phyloP scores from a whole-genome alignment of 2,329 filamentous ascomycete genomes.

The Graphium sp. region DNA sequence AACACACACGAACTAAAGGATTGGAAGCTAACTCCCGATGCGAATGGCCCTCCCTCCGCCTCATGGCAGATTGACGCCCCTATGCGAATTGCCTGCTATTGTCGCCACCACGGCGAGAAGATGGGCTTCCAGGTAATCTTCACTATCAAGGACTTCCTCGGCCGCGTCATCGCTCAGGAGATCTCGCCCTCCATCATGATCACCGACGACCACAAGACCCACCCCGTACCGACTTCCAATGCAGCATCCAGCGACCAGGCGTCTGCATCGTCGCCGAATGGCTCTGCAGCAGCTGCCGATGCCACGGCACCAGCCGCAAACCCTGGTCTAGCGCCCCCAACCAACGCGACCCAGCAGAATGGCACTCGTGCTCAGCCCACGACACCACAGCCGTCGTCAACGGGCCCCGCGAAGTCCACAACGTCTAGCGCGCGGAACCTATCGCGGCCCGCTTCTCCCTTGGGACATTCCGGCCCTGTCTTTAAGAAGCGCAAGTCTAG shows the following conservation, averaged over 20 bases:
- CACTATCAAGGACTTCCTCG: conserved; percentile 70
- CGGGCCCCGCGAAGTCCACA: conserved; percentile 7
- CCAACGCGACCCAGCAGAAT: background rate
- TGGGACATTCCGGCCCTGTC: conserved; percentile 42
- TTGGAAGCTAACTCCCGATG: conserved; percentile 45
- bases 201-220: conserved; percentile 94
- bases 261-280: conserved; percentile 9
- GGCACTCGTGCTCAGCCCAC: too few relatives aligned
- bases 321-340: background rate
- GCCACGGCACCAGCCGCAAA: background rate
- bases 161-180: conserved; percentile 64
- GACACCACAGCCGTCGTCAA: conserved; percentile 1
- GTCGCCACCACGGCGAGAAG: conserved; percentile 88
- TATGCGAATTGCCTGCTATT: conserved; percentile 96
- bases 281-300: background rate
- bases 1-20: conserved; percentile 80
- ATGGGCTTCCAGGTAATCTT: conserved; percentile 86
- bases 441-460: conserved; percentile 61
- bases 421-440: conserved; percentile 14
- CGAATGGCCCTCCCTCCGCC: conserved; percentile 28
- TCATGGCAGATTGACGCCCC: conserved; percentile 68
- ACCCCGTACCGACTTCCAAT: conserved; percentile 14
- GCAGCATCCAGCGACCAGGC: conserved; percentile 15
- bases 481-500: conserved; percentile 75
- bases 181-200: conserved; percentile 88